A percentile compares a stretch with the other conserved stretches of the same genome.
These are phyloP conservation scores for Friedmanniomyces simplex DNA, from an alignment of 495 filamentous ascomycete genomes.

Conservation along the genomic window DNA sequence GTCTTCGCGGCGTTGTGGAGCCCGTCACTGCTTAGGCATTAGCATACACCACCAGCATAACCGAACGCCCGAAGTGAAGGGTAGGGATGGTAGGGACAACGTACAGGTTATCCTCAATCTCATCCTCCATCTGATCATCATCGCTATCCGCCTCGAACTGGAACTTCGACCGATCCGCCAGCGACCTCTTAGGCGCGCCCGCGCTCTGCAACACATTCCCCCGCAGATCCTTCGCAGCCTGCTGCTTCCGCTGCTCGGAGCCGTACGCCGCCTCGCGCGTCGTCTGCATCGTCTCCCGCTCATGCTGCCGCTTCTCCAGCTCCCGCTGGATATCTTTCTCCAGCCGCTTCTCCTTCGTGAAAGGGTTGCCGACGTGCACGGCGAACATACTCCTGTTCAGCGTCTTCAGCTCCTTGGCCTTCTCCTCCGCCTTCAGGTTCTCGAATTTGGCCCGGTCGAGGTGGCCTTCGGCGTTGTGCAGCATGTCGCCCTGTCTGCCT, in stretches of 20 bases:
- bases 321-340: constrained; percentile 53
- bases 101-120: constrained; percentile 33
- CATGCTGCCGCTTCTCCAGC: constrained; percentile 55
- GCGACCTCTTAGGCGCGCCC: constrained; percentile 26
- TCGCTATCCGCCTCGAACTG: constrained; percentile 71
- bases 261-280: constrained; percentile 55
- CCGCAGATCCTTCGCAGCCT: constrained; percentile 42
- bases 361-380: constrained; percentile 61
- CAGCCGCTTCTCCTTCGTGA: constrained; percentile 50
- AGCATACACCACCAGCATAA: not conserved
- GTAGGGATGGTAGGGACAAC: no score
- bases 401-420: constrained; percentile 62
- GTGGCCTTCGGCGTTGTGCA: constrained; percentile 68
- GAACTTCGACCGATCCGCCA: constrained; percentile 62
- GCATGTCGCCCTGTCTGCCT: constrained; percentile 61
- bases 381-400: constrained; percentile 78
- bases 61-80: not conserved
- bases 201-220: constrained; percentile 11
- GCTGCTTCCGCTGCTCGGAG: constrained; percentile 48
- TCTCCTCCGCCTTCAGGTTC: constrained; percentile 62
- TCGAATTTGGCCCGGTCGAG: constrained; percentile 48
- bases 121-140: constrained; percentile 62
- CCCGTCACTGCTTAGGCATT: constrained; percentile 31
- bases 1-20: constrained; percentile 45
- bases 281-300: constrained; percentile 41